Conservation (phyloP, 1,284 basidiomycete genomes). For the Volvariella surrecta region DNA sequence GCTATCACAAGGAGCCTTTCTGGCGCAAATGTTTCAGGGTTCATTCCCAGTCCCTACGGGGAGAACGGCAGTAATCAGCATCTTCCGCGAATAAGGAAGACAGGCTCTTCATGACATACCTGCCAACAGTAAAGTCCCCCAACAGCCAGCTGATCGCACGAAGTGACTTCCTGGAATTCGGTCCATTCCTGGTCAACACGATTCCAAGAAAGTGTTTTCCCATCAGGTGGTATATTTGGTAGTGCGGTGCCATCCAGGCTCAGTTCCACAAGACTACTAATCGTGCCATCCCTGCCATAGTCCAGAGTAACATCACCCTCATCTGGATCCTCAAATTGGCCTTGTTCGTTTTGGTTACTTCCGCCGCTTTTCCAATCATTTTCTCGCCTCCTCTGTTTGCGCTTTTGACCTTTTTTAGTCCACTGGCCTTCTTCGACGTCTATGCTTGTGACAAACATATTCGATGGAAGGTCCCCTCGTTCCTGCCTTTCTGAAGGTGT, state of each 20-base stretch:
- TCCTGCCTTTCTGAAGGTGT: slow-evolving; percentile 58
- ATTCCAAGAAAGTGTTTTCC: slow-evolving; percentile 26
- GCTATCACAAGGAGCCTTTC: slow-evolving; percentile 39
- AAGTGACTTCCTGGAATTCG: slow-evolving; percentile 20
- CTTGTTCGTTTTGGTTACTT: slow-evolving; percentile 7
- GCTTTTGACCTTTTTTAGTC: slow-evolving; percentile 14
- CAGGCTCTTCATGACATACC: slow-evolving; percentile 24
- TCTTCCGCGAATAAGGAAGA: slow-evolving; percentile 3
- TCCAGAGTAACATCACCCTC: slow-evolving; percentile 6
- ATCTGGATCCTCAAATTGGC: slow-evolving; percentile 6
- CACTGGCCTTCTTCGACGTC: slow-evolving; percentile 49
- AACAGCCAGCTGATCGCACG: slow-evolving; percentile 21
- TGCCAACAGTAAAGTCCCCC: slow-evolving; percentile 43
- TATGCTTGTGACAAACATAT: slow-evolving; percentile 59
- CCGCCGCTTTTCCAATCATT: slow-evolving; percentile 6
- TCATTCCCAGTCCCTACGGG: slow-evolving; percentile 41
- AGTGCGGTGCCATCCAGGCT: slow-evolving; percentile 6
- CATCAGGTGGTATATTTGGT: not conserved
- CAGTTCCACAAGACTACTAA: slow-evolving; percentile 2
- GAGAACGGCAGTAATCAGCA: not conserved
- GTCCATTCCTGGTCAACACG: slow-evolving; percentile 34
- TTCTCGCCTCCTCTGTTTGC: slow-evolving; percentile 1
- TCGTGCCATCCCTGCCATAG: slow-evolving; percentile 9
- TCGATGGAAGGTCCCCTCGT: slow-evolving; percentile 39
- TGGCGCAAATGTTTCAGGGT: slow-evolving; percentile 43